Evolutionary conservation across 441 rosid genomes (phyloP).

Genomic region (Raphanus hybrid): DNA sequence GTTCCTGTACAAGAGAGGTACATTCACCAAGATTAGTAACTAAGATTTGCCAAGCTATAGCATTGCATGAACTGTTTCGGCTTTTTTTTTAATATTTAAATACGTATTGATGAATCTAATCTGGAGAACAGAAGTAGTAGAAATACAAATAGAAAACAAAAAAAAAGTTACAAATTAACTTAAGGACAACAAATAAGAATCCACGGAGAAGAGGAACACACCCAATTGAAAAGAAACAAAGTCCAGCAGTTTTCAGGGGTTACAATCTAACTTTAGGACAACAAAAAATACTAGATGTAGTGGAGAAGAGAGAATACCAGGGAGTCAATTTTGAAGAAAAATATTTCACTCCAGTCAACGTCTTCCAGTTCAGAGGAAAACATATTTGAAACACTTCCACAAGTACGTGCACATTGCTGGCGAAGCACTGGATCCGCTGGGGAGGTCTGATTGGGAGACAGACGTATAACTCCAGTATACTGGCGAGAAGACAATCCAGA

Average conservation of each 20-base stretch:
- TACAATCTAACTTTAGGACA: conserved; percentile 1
- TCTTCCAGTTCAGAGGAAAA: conserved; percentile 61
- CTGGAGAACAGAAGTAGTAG: conserved; percentile 7
- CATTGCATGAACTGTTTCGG: conserved; percentile 12
- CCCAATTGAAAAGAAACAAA: conserved; percentile 12
- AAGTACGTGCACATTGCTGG: conserved; percentile 93
- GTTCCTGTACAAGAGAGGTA: conserved; percentile 19
- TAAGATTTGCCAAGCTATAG: conserved; percentile 22
- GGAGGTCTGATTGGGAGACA: conserved; percentile 58
- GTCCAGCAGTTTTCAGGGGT: conserved; percentile 10
- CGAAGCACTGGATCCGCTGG: conserved; percentile 56
- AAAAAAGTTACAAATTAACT: too few relatives aligned
- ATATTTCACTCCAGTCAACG: conserved; percentile 88
- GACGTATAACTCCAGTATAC: conserved; percentile 67
- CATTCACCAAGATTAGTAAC: conserved; percentile 29
- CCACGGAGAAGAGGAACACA: conserved; percentile 18
- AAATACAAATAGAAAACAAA: not conserved
- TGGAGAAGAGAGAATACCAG: conserved; percentile 52
- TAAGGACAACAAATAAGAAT: not conserved
- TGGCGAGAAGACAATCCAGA: conserved; percentile 70
- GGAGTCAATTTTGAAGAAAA: conserved; percentile 89
- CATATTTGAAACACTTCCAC: conserved; percentile 65
- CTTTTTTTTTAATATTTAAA: conserved; percentile 5
- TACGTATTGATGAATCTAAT: not conserved
- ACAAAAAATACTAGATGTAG: conserved; percentile 26